These are phyloP conservation scores for Neonectria faginata DNA, from an alignment of 2,329 filamentous ascomycete genomes.

Conservation along the genomic window DNA sequence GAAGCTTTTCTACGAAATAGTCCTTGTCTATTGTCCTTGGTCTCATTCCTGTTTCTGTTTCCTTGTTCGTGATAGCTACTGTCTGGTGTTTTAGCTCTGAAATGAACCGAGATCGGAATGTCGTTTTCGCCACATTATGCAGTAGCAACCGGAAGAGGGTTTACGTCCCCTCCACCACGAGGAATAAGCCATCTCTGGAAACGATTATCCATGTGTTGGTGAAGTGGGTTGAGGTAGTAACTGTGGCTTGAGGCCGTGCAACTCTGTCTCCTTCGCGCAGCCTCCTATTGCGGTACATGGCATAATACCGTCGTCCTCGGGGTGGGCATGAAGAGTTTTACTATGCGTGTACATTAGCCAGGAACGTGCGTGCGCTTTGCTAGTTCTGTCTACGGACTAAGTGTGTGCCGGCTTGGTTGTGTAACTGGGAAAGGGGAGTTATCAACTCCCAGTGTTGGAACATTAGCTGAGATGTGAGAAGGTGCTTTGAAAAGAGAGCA, in stretches of 20 bases:
- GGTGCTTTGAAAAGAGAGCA: background rate
- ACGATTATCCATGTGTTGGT: background rate
- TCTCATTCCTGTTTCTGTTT: conserved; percentile 17
- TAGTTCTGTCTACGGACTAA: background rate
- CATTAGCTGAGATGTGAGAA: background rate
- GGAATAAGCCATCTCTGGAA: background rate
- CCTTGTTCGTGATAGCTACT: conserved; percentile 25
- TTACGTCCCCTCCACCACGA: background rate
- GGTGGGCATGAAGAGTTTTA: background rate
- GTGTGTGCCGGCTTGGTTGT: conserved; percentile 11
- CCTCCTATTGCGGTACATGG: background rate
- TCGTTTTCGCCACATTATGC: background rate
- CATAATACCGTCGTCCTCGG: background rate
- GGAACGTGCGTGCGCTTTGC: conserved; percentile 2
- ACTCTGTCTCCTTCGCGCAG: background rate
- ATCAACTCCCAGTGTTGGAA: background rate
- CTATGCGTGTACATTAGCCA: conserved; percentile 4
- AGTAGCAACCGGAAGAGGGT: background rate
- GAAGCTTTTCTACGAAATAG: background rate
- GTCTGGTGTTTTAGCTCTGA: conserved; percentile 11
- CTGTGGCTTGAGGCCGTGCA: background rate
- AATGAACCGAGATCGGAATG: conserved; percentile 16
- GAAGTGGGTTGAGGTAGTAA: conserved; percentile 2
- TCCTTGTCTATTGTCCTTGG: background rate
- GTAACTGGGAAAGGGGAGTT: conserved; percentile 14